Conservation (phyloP, 495 filamentous ascomycete species). For the Hypomontagnella submonticulosa region DNA sequence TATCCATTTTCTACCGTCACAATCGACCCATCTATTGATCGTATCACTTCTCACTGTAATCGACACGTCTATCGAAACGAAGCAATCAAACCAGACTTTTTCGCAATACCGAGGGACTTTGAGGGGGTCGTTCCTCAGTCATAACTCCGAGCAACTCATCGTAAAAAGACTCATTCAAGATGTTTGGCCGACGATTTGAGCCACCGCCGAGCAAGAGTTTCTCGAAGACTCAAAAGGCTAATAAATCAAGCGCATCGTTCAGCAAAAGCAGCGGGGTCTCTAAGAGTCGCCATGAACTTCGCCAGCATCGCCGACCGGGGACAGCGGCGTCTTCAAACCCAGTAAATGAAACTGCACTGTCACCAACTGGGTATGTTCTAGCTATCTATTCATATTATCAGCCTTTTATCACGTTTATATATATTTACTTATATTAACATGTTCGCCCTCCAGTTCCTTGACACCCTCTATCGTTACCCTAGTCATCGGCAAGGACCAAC, state of each 20-base stretch:
- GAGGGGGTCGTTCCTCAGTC: constrained; percentile 16
- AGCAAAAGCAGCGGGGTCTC: constrained; percentile 58
- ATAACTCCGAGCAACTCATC: constrained; percentile 8
- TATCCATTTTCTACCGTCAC: constrained; percentile 14
- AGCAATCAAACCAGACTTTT: constrained; percentile 4
- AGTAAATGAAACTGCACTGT: constrained; percentile 38
- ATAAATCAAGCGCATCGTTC: constrained; percentile 59
- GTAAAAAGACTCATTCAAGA: constrained; percentile 43
- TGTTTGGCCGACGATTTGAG: constrained; percentile 59
- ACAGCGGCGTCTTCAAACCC: constrained; percentile 47
- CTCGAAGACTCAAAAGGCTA: constrained; percentile 53
- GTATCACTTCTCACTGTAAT: constrained; percentile 12
- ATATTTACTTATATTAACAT: constrained; percentile 17
- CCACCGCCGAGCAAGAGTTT: constrained; percentile 54
- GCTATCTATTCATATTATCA: background rate
- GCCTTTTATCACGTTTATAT: background rate
- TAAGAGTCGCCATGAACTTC: constrained; percentile 57
- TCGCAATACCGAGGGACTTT: constrained; percentile 5
- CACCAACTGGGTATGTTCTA: constrained; percentile 49
- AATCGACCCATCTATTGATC: background rate
- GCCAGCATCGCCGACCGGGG: constrained; percentile 52
- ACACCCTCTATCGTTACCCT: constrained; percentile 82
- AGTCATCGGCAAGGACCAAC: constrained; percentile 77
- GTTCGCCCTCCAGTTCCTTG: constrained; percentile 57
- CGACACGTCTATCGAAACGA: background rate